Conservation (phyloP, 768 basidiomycete species). For the Dentipellis sp. region DNA sequence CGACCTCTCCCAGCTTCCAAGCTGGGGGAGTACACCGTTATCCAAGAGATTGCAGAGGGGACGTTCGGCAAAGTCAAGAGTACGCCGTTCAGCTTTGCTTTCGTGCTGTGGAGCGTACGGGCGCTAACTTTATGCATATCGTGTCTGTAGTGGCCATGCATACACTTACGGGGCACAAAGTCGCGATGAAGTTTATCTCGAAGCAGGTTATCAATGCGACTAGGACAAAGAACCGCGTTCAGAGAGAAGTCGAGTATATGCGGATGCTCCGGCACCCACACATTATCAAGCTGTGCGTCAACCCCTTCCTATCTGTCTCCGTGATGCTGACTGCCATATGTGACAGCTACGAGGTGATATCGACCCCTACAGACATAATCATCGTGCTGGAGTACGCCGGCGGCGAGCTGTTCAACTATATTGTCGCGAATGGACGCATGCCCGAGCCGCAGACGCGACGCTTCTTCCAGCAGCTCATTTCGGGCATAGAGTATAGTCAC, state of each 20-base stretch:
- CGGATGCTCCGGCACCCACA: slow-evolving; percentile 89
- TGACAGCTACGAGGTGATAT: slow-evolving; percentile 76
- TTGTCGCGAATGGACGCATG: slow-evolving; percentile 91
- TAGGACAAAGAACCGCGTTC: slow-evolving; percentile 86
- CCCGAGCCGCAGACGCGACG: slow-evolving; percentile 76
- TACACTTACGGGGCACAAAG: slow-evolving; percentile 88
- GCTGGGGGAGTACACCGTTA: slow-evolving; percentile 87
- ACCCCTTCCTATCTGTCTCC: slow-evolving; percentile 4
- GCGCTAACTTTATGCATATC: slow-evolving; percentile 23
- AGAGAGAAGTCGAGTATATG: slow-evolving; percentile 96
- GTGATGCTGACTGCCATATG: not conserved
- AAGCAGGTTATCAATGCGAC: slow-evolving; percentile 88
- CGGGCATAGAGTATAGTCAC: slow-evolving; percentile 96
- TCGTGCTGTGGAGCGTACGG: not conserved
- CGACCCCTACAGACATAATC: slow-evolving; percentile 91
- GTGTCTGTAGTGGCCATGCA: slow-evolving; percentile 94
- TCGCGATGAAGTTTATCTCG: slow-evolving; percentile 97
- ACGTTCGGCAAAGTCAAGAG: slow-evolving; percentile 99
- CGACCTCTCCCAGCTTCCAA: slow-evolving; percentile 48
- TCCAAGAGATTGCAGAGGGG: slow-evolving; percentile 86
- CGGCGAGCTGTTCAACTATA: slow-evolving; percentile 97
- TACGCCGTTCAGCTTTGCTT: slow-evolving; percentile 33
- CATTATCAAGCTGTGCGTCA: slow-evolving; percentile 88
- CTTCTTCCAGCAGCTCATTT: slow-evolving; percentile 98
- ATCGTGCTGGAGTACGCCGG: slow-evolving; percentile 97